A percentile compares a stretch with the other conserved stretches of the same genome.
These are phyloP conservation scores for Ceratobasidium sp. DNA, from an alignment of 1,284 basidiomycete species.

Conservation along the genomic window DNA sequence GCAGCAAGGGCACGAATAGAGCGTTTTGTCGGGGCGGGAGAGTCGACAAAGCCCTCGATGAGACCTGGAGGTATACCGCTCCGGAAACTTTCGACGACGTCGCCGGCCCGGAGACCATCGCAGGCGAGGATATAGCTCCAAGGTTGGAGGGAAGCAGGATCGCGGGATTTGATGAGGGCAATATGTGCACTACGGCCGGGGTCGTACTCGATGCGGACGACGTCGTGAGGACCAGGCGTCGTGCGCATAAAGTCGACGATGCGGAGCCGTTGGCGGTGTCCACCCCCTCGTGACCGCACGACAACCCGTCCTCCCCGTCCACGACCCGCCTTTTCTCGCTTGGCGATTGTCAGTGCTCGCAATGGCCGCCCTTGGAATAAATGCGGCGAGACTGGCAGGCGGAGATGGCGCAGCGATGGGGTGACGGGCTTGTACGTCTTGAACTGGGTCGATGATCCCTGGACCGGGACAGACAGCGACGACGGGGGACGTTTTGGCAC, in stretches of 20 bases:
- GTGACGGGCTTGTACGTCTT: conserved; percentile 93
- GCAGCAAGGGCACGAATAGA: conserved; percentile 34
- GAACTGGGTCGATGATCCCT: conserved; percentile 68
- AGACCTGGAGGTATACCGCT: conserved; percentile 71
- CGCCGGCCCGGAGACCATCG: conserved; percentile 89
- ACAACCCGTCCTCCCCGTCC: conserved; percentile 88
- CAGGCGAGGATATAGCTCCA: conserved; percentile 92
- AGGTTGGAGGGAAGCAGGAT: conserved; percentile 57
- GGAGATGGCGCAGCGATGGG: conserved; percentile 88
- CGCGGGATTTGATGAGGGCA: conserved; percentile 80
- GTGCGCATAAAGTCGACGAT: conserved; percentile 87
- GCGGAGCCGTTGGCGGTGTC: conserved; percentile 89
- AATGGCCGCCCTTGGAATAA: conserved; percentile 87
- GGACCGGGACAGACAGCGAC: conserved; percentile 29
- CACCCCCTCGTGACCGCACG: conserved; percentile 91
- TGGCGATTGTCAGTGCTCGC: conserved; percentile 84
- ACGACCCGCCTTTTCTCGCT: conserved; percentile 88
- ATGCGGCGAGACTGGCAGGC: conserved; percentile 83
- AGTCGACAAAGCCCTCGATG: conserved; percentile 33
- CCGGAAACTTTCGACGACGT: conserved; percentile 89
- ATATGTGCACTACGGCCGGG: conserved; percentile 95
- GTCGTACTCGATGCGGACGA: conserved; percentile 96
- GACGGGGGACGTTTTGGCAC: conserved; percentile 20
- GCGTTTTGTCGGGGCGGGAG: conserved; percentile 27
- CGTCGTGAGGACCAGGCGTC: conserved; percentile 84